Evolutionary conservation across 192 early-diverging fungal genomes (phyloP).

Genomic region (Phycomyces nitens): DNA sequence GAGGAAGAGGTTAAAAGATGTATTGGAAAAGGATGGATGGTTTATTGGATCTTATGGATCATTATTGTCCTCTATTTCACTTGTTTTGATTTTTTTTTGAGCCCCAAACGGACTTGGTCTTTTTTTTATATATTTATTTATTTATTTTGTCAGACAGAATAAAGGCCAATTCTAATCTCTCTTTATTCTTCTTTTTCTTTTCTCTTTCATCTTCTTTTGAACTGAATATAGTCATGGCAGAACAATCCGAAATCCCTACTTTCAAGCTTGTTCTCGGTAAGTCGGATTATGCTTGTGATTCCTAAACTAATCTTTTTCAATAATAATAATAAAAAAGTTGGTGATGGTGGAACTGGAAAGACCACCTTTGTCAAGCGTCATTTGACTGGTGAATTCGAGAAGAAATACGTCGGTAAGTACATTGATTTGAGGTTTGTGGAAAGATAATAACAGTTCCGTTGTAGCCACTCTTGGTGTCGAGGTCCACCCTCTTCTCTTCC

Average conservation of each 20-base stretch:
- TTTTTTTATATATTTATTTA: too few species aligned
- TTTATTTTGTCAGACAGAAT: too few species aligned
- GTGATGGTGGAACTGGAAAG: constrained; percentile 99
- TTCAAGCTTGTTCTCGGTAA: constrained; percentile 92
- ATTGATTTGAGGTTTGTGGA: too few species aligned
- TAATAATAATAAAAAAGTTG: constrained; percentile 58
- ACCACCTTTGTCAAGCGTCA: constrained; percentile 99
- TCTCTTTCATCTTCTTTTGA: too few species aligned
- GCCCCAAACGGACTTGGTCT: too few species aligned
- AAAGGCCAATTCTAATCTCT: too few species aligned
- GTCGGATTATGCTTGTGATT: neutral
- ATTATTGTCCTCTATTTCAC: too few species aligned
- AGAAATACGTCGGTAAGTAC: constrained; percentile 98
- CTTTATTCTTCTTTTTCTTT: too few species aligned
- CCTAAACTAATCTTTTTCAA: too few species aligned
- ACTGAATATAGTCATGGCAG: constrained; percentile 20
- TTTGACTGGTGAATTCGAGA: constrained; percentile 99
- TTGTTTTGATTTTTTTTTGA: too few species aligned
- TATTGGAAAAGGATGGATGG: too few species aligned
- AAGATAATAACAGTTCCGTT: neutral
- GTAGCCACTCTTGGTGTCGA: constrained; percentile 98
- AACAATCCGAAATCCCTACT: constrained; percentile 52
- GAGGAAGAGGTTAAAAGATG: neutral
- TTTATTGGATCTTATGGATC: too few species aligned
- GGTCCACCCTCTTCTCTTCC: constrained; percentile 96